These are phyloP conservation scores for Myxozyma sirexii DNA, from an alignment of 805 yeast genomes.

Conservation along the genomic window DNA sequence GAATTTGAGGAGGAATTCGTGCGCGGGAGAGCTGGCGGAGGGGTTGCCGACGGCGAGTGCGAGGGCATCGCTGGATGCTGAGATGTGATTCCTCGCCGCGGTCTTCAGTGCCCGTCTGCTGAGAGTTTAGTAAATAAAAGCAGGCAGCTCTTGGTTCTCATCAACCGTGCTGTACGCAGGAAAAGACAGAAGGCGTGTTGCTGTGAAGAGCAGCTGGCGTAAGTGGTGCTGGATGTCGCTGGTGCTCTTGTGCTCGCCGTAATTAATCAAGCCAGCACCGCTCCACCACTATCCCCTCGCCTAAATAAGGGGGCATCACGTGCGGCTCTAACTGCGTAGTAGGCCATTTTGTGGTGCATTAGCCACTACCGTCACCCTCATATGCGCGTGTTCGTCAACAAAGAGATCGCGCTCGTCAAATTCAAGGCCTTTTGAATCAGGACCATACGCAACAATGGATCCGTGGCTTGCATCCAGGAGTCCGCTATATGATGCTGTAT, in stretches of 20 bases:
- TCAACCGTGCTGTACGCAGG: no score
- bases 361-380: not conserved
- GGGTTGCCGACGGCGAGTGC: slow-evolving; percentile 11
- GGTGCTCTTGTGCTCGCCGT: no score
- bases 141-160: no score
- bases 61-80: slow-evolving; percentile 8
- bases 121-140: no score
- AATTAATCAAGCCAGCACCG: not conserved
- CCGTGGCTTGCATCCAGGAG: slow-evolving; percentile 5
- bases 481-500: slow-evolving; percentile 21
- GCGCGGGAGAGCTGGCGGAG: slow-evolving; percentile 7
- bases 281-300: not conserved
- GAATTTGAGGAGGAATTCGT: slow-evolving; percentile 10
- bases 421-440: not conserved
- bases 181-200: not conserved
- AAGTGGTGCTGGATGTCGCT: no score
- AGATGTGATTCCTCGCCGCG: slow-evolving; percentile 3
- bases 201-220: not conserved
- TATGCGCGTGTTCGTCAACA: slow-evolving; percentile 7
- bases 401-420: not conserved
- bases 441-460: not conserved
- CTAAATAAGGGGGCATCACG: slow-evolving; percentile 1
- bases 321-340: not conserved
- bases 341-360: not conserved
- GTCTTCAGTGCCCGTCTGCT: not conserved